Evolutionary conservation across 805 yeast species (phyloP).

Genomic region (Tanozyma kutaoensis): DNA sequence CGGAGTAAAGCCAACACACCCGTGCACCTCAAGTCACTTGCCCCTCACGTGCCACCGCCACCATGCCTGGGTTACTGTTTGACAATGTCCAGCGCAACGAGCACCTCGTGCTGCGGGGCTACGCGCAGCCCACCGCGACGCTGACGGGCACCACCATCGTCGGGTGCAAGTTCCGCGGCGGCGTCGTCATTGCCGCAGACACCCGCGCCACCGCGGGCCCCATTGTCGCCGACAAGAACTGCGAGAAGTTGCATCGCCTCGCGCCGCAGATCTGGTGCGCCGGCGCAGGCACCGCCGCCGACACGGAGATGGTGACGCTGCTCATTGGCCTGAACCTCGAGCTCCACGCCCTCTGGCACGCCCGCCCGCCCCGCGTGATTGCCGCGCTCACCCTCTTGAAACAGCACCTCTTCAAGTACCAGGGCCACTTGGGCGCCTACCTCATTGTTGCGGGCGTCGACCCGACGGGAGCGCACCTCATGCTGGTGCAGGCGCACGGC

Average conservation of each 20-base stretch:
- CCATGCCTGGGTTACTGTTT: conserved; percentile 83
- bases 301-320: conserved; percentile 95
- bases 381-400: conserved; percentile 87
- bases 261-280: conserved; percentile 97
- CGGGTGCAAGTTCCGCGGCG: conserved; percentile 85
- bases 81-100: conserved; percentile 89
- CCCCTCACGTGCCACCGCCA: too few relatives aligned
- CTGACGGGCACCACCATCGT: conserved; percentile 99
- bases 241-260: conserved; percentile 85
- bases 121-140: conserved; percentile 74
- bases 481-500: conserved; percentile 95
- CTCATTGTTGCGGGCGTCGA: conserved; percentile 97
- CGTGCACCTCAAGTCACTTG: too few relatives aligned
- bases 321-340: conserved; percentile 84
- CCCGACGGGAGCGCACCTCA: conserved; percentile 89
- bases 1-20: too few relatives aligned
- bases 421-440: conserved; percentile 96
- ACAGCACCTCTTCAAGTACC: conserved; percentile 92
- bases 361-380: conserved; percentile 84
- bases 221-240: conserved; percentile 95
- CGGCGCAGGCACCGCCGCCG: conserved; percentile 99
- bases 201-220: conserved; percentile 96
- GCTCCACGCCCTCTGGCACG: conserved; percentile 72
- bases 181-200: conserved; percentile 97
- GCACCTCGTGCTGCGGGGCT: conserved; percentile 58